Evolutionary conservation across 129 eudicot genomes (phyloP).

Genomic region (Pseudognaphalium luteoalbum): DNA sequence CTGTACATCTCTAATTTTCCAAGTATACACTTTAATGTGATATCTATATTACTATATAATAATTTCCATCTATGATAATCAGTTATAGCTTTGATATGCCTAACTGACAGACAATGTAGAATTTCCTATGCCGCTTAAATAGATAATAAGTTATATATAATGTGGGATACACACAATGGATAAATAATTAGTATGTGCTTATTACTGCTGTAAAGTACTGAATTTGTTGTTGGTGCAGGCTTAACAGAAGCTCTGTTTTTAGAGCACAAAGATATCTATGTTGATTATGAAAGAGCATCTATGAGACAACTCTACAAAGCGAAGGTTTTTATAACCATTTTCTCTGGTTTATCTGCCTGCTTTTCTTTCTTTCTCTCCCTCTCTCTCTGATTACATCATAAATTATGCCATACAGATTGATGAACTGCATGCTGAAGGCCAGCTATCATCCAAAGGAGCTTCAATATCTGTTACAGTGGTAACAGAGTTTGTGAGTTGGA

Average conservation of each 20-base stretch:
- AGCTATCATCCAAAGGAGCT: constrained; percentile 72
- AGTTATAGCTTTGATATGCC: too few species aligned
- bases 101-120: too few species aligned
- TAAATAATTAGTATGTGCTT: too few species aligned
- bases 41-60: too few species aligned
- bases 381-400: neutral
- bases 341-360: neutral
- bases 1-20: too few species aligned
- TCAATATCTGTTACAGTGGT: constrained; percentile 91
- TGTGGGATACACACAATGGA: neutral
- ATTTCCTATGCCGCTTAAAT: neutral
- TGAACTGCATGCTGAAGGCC: constrained; percentile 78
- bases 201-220: constrained; percentile 3
- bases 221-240: constrained; percentile 45
- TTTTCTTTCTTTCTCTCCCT: constrained; percentile 1
- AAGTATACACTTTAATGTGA: too few species aligned
- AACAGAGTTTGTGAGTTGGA: constrained; percentile 89
- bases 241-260: constrained; percentile 81
- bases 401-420: constrained; percentile 58
- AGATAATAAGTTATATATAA: neutral
- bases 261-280: constrained; percentile 78
- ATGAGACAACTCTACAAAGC: constrained; percentile 75
- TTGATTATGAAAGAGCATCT: constrained; percentile 84
- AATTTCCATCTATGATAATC: too few species aligned
- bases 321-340: constrained; percentile 46